A percentile compares a stretch with the other conserved stretches of the same genome.
phyloP scores from a whole-genome alignment of 352 stramenopile species.

The Phytophthora hibernalis region DNA sequence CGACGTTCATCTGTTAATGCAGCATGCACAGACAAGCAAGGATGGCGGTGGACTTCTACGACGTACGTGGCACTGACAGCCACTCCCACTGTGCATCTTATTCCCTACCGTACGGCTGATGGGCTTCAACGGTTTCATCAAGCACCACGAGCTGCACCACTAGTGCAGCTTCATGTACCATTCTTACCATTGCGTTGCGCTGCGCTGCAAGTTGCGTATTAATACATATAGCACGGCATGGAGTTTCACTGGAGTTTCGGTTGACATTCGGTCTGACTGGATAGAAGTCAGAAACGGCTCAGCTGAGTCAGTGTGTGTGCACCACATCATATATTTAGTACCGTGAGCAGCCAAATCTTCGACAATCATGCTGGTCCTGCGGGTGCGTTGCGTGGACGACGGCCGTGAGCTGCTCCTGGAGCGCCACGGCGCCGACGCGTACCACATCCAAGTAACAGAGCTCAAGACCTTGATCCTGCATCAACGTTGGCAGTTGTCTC shows the following conservation, averaged over 20 bases:
- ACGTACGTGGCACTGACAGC: conserved; percentile 25
- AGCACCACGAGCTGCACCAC: not conserved
- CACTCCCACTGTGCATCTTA: conserved; percentile 34
- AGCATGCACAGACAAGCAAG: not conserved
- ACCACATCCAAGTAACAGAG: conserved; percentile 52
- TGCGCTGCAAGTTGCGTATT: not conserved
- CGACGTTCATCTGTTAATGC: not conserved
- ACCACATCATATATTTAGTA: conserved; percentile 1
- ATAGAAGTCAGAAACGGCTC: conserved; percentile 29
- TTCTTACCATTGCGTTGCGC: too few relatives aligned
- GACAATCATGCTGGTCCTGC: conserved; percentile 38
- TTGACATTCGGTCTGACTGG: conserved; percentile 4
- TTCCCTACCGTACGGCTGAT: conserved; percentile 9
- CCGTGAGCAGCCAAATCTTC: not conserved
- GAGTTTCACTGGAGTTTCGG: too few relatives aligned
- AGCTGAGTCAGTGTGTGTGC: conserved; percentile 19
- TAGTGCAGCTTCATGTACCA: too few relatives aligned
- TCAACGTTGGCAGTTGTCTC: conserved; percentile 30
- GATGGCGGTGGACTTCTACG: not conserved
- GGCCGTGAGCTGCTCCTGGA: conserved; percentile 64
- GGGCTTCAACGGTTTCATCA: conserved; percentile 12
- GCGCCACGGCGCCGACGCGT: conserved; percentile 40
- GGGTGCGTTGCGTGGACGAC: conserved; percentile 63
- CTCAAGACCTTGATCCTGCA: conserved; percentile 59
- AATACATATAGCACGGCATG: too few relatives aligned